A percentile compares a stretch with the other conserved stretches of the same genome.
phyloP scores from a whole-genome alignment of 1,139 yeast species.

The Meyerozyma elateridarum region DNA sequence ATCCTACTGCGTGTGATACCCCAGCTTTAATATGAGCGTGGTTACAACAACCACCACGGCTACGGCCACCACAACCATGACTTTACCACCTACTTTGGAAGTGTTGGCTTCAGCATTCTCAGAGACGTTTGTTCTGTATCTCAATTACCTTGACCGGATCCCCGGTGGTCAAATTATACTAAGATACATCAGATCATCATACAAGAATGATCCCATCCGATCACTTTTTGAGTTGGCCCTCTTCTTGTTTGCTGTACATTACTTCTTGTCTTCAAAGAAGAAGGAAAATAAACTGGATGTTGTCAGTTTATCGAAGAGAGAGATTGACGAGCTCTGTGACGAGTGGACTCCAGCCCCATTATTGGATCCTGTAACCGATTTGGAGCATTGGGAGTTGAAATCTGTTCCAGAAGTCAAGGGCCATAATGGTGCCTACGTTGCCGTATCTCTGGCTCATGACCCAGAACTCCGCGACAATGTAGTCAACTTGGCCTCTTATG shows the following conservation, averaged over 20 bases:
- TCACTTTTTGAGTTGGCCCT: slow-evolving; percentile 76
- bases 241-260: slow-evolving; percentile 78
- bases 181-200: slow-evolving; percentile 80
- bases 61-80: slow-evolving; percentile 3
- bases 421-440: slow-evolving; percentile 48
- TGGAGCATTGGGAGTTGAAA: slow-evolving; percentile 59
- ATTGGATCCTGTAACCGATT: slow-evolving; percentile 47
- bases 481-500: slow-evolving; percentile 59
- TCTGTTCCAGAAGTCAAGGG: slow-evolving; percentile 63
- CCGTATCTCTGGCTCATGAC: slow-evolving; percentile 10
- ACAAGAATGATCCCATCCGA: slow-evolving; percentile 90
- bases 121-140: slow-evolving; percentile 31
- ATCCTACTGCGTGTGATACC: too few relatives aligned
- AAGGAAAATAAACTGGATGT: slow-evolving; percentile 72
- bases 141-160: slow-evolving; percentile 35
- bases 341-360: slow-evolving; percentile 93
- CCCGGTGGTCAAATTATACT: slow-evolving; percentile 83
- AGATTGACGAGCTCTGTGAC: slow-evolving; percentile 75
- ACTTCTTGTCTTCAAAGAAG: slow-evolving; percentile 78
- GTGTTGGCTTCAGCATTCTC: slow-evolving; percentile 31
- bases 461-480: slow-evolving; percentile 26
- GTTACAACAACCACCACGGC: slow-evolving; percentile 8
- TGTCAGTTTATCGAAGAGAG: slow-evolving; percentile 58
- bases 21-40: background rate
- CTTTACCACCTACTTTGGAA: slow-evolving; percentile 37